These are phyloP conservation scores for Hypocreales sp. DNA, from an alignment of 2,329 filamentous ascomycete genomes.

Conservation along the genomic window DNA sequence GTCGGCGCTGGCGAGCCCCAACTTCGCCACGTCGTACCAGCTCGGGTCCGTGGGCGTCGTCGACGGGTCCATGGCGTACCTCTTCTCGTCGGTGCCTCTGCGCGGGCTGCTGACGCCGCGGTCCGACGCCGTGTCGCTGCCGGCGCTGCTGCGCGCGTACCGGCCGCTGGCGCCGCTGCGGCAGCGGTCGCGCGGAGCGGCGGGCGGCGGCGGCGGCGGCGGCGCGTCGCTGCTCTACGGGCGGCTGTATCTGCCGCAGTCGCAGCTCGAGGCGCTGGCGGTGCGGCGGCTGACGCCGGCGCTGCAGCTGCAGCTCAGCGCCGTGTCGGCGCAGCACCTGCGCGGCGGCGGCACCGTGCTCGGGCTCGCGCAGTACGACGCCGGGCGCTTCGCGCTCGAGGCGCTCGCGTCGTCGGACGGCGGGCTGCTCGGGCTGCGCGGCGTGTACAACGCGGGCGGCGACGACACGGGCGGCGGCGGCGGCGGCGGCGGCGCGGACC, in stretches of 20 bases:
- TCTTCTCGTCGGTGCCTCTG: slow-evolving; percentile 80
- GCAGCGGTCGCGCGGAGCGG: slow-evolving; percentile 7
- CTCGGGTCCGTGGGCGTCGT: slow-evolving; percentile 81
- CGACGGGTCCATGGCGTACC: slow-evolving; percentile 91
- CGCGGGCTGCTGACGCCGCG: slow-evolving; percentile 45
- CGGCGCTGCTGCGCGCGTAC: slow-evolving; percentile 68
- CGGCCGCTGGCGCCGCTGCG: slow-evolving; percentile 55
- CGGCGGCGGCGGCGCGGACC: slow-evolving; percentile 19
- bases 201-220: slow-evolving; percentile 13
- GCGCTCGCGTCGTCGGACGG: slow-evolving; percentile 88
- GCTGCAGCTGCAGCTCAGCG: slow-evolving; percentile 65
- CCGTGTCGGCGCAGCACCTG: slow-evolving; percentile 56
- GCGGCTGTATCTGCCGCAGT: slow-evolving; percentile 67
- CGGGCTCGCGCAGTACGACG: slow-evolving; percentile 64
- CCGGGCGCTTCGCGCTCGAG: slow-evolving; percentile 76
- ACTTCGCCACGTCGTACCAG: slow-evolving; percentile 89
- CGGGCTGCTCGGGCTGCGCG: slow-evolving; percentile 71
- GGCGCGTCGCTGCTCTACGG: slow-evolving; percentile 53
- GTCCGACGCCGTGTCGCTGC: slow-evolving; percentile 63
- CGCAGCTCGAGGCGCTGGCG: slow-evolving; percentile 74
- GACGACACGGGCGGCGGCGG: slow-evolving; percentile 24
- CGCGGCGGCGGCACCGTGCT: slow-evolving; percentile 64
- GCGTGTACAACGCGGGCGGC: slow-evolving; percentile 86
- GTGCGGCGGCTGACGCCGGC: slow-evolving; percentile 63
- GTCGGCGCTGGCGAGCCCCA: slow-evolving; percentile 79